A percentile compares a stretch with the other conserved stretches of the same genome.
These are phyloP conservation scores for Talaromyces marneffei DNA, from an alignment of 2,329 filamentous ascomycete genomes.

Conservation along the genomic window DNA sequence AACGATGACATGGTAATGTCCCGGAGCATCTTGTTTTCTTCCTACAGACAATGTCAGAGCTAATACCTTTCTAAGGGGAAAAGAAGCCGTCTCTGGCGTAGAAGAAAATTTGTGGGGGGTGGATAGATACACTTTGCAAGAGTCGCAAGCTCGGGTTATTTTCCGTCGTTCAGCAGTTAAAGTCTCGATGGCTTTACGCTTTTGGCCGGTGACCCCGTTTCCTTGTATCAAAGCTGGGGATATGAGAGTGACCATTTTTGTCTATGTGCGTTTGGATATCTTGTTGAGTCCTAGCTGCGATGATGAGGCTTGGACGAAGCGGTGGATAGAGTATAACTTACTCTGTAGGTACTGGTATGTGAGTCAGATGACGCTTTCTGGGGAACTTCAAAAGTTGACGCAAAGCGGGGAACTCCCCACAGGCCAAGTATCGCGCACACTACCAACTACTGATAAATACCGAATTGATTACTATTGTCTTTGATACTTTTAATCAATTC, in stretches of 20 bases:
- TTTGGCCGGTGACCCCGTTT: constrained; percentile 17
- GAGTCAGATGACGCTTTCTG: background rate
- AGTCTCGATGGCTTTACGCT: constrained; percentile 27
- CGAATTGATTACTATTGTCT: background rate
- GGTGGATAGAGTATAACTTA: background rate
- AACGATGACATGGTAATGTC: constrained; percentile 32
- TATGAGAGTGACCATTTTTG: background rate
- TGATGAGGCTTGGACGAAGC: background rate
- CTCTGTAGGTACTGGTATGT: too few species aligned
- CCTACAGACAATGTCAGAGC: constrained; percentile 11
- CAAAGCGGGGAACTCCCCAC: background rate
- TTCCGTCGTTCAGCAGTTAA: constrained; percentile 26
- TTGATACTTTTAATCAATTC: background rate
- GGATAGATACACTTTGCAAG: constrained; percentile 26
- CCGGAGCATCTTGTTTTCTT: constrained; percentile 37
- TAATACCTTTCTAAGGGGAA: background rate
- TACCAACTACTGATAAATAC: background rate
- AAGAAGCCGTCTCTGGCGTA: background rate
- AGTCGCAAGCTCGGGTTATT: constrained; percentile 36
- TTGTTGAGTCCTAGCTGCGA: background rate
- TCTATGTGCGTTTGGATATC: background rate
- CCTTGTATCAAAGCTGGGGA: background rate
- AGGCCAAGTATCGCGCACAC: background rate
- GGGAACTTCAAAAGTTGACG: background rate
- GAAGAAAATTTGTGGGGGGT: constrained; percentile 5